Base-by-base conservation (phyloP, 148 eudicot genomes). In the Rhododendron kiyosumense region DNA sequence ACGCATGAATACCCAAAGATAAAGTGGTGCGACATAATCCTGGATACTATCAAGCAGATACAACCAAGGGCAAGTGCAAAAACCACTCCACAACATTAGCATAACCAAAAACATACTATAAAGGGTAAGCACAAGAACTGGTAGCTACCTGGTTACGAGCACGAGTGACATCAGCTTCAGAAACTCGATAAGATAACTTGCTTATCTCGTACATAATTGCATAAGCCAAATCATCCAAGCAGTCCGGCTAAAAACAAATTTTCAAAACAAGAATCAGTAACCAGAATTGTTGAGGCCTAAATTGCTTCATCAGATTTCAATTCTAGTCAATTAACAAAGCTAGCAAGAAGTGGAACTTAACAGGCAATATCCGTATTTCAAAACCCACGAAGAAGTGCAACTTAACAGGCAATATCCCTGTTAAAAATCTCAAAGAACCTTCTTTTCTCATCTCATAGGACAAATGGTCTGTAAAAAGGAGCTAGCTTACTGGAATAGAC, bases 131-230 rank as follows among this genome's bases (percentile, higher is more conserved):
- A 79, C 51, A 48, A 48, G 49, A 80, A 71, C 65, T 48, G 28
- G 59, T 34, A 78, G 78, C 28, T 85, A 96, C 98, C 96, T 95
- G 95, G 87, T 96, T 96, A 87, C 93, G 86, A 84, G 96, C 98
- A 79, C 99, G 95, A 82, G 88, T 91, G 32, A 96, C 98, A 87
- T 95, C 99, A 41, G 85, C 98, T n/a, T 94, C 95, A 11, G 94
- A 88, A 65, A 95, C 95, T 46, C 94, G 91, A 65, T 96, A 95
- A 83, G 93, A 91, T 83, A 96, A 77, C 89, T 94, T 96, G 91
- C 94, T 93, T 7, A 92, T 57, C 89, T 93, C 95, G 59, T 93
- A 88, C 98, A 96, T 95, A 71, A 93, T 93, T 51, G 92, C 93
- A 89, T 91, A 94, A 57, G 99, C 88, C 88, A 96, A 89, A 87